Evolutionary conservation across 345 rosid genomes (phyloP), one percentile per base, ranked within the genome.

Genomic region (Limnanthes douglasii): DNA sequence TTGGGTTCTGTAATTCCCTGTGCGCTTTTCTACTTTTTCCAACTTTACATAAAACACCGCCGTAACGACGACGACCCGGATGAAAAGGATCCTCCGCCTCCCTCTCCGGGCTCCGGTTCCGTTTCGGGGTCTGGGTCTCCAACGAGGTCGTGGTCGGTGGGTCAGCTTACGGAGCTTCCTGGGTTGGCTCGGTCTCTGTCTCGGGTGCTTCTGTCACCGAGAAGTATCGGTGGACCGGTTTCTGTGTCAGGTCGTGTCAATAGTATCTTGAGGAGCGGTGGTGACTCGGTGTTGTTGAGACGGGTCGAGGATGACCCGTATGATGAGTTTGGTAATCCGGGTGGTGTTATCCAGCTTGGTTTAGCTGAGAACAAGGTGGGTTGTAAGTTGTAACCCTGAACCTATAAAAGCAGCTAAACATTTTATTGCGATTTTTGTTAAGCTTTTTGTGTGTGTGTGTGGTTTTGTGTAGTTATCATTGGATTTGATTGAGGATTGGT

Each of bases 1-100:
- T 42, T 88, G 21, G 97, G 97, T 43, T 74, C 93, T 21, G 79
- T 79, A 26, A 83, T 88, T 22, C 95, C 97, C n/a, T 83, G 95
- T 53, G 93, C 73, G 25, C 76, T 83, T 56, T 76, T 76, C 57
- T 88, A 83, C 82, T 83, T 90, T 24, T 77, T 90, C 31, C 98
- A 88, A 54, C 68, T 90, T 12, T 79, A 76, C 44, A 59, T 90
- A 5, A 76, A 65, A 51, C 67, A 90, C 6, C 40, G 64, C 50
- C 86, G 86, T 11, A 53, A 46, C 33, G 58, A 71, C 44, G 61
- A 57, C 20, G 73, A 53, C 30, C 41, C 63, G 14, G 62, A 54
- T 12, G 59, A 46, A 6, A 34, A 49, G 5, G 51, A 61, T 37
- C 46, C 42, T 6, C 28, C 42, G 5, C 18, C 19, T 15, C 48